Percentiles rank a stretch among this genome's conserved stretches.
Evolutionary conservation across 768 basidiomycete genomes (phyloP).

Genomic region (Pleurotus tuber-regium): DNA sequence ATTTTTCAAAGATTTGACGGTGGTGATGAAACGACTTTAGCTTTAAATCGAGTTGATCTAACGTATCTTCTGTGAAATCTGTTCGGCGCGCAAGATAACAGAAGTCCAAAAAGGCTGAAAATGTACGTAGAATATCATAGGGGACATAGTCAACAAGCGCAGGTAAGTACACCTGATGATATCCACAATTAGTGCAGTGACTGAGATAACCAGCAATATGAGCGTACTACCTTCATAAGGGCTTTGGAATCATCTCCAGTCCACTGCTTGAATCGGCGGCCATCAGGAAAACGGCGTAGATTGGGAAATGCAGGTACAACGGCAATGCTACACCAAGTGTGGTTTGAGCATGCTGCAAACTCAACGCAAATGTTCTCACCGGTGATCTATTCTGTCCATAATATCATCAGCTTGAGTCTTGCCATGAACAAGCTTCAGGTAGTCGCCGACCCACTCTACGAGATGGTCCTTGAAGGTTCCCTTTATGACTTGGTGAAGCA

Average conservation of each 20-base stretch:
- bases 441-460: slow-evolving; percentile 29
- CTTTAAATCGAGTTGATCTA: slow-evolving; percentile 7
- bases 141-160: slow-evolving; percentile 20
- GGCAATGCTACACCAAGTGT: slow-evolving; percentile 12
- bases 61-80: slow-evolving; percentile 9
- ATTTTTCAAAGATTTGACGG: slow-evolving; percentile 14
- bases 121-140: slow-evolving; percentile 11
- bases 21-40: slow-evolving; percentile 13
- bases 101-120: slow-evolving; percentile 21
- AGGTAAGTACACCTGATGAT: slow-evolving; percentile 21
- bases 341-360: not conserved
- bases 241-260: slow-evolving; percentile 14
- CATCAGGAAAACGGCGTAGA: slow-evolving; percentile 10
- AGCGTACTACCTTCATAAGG: slow-evolving; percentile 13
- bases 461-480: slow-evolving; percentile 37
- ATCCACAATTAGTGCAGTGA: too few species aligned
- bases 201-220: too few species aligned
- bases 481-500: slow-evolving; percentile 34
- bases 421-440: slow-evolving; percentile 18
- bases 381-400: slow-evolving; percentile 10
- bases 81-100: slow-evolving; percentile 20
- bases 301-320: slow-evolving; percentile 6
- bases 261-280: slow-evolving; percentile 13
- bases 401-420: slow-evolving; percentile 17
- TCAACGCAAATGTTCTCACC: too few species aligned